A percentile compares a stretch with the other conserved stretches of the same genome.
These are phyloP conservation scores for Carex scoparia DNA, from an alignment of 176 grass and related monocot species.

Conservation along the genomic window DNA sequence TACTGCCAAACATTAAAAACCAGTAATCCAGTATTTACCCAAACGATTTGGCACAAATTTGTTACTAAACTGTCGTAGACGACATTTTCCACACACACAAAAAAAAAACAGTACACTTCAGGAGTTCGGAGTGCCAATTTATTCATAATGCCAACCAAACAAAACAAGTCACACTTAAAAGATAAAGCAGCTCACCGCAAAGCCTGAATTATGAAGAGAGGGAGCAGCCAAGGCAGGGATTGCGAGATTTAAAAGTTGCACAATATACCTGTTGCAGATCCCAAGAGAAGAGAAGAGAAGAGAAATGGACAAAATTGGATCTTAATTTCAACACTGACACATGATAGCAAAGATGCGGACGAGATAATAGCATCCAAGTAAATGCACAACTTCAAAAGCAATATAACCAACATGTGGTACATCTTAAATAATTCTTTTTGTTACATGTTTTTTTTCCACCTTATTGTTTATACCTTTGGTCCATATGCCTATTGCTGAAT, in stretches of 20 bases:
- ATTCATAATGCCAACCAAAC: slow-evolving; percentile 4
- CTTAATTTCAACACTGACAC: background rate
- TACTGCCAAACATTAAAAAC: background rate
- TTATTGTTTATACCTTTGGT: background rate
- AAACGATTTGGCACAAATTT: background rate
- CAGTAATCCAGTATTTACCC: background rate
- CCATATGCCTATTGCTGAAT: background rate
- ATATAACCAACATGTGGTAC: background rate
- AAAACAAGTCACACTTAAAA: background rate
- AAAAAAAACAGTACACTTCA: background rate
- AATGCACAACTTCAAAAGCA: background rate
- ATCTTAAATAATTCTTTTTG: background rate
- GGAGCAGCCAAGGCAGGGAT: slow-evolving; percentile 78
- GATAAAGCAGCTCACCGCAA: slow-evolving; percentile 66
- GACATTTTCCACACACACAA: background rate
- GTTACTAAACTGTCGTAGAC: background rate
- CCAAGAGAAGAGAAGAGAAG: background rate
- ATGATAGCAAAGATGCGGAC: background rate
- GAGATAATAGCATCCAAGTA: background rate
- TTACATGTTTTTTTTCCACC: background rate
- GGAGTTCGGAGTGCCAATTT: background rate
- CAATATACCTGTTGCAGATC: slow-evolving; percentile 58
- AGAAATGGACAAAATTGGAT: background rate
- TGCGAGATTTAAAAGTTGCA: slow-evolving; percentile 76
- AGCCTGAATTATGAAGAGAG: slow-evolving; percentile 83